Base-by-base conservation (phyloP, 2,329 filamentous ascomycete species). In the Scopulariopsis brevicaulis region DNA sequence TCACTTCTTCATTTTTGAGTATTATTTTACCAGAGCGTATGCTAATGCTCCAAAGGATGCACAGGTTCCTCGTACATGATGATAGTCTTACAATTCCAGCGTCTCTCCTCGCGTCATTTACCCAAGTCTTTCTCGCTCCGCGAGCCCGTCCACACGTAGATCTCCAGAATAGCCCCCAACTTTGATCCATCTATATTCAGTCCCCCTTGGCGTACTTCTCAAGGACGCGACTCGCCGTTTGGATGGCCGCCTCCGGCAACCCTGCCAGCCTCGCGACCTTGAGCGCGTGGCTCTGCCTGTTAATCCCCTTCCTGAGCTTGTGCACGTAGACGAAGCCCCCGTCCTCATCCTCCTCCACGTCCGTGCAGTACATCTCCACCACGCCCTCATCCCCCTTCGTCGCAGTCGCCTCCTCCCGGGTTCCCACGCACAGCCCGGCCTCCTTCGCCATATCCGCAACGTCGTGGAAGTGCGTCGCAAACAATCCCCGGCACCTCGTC, bases 251-350 rank as follows among this genome's bases (percentile, higher is more conserved):
- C 60, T 85, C 82, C 0, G 92, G 92, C 64, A 96, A 66, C 1
- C 90, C 92, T 6, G 94, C 95, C 63, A 97, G 74, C 62, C 81
- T 80, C 2, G 94, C 94, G n/a, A 99, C 94, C 68, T 96, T 97
- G 60, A 99, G 75, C 20, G 95, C 94, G 73, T 99, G 94, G 61
- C 90, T 95, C 63, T 87, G 78, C 56, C 85, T 81, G 71, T 97
- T 99, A 59, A 96, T 83, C 0, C 94, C 94, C 68, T 79, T 84
- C 58, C 83, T 82, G 70, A 99, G 72, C 63, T 81, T 87, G 73
- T 99, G 92, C 58, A 95, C 80, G 73, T 96, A 99, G 50, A 87
- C 84, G 69, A 96, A 99, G 0, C 84, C 84, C 1, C 83, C 81
- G 0, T 77, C 72, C 8, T 74, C 76, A 55, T 88, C 85, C 68